A percentile compares a stretch with the other conserved stretches of the same genome.
Conservation (phyloP, 1,139 yeast genomes). For the Yamadazyma dendronema region DNA sequence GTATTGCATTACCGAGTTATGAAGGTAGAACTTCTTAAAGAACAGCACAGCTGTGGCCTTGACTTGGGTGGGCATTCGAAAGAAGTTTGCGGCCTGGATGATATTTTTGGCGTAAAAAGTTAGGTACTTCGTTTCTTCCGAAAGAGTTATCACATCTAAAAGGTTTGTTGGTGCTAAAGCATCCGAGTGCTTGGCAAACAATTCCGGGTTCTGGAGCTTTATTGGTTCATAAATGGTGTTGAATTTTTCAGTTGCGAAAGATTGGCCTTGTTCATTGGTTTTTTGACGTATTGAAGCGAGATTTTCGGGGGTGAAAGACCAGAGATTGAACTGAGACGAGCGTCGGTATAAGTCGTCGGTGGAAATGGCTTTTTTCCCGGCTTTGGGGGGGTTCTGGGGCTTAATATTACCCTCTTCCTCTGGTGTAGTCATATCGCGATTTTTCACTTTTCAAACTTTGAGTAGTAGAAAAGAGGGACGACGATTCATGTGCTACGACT, state of each 20-base stretch:
- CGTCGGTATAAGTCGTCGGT: slow-evolving; percentile 86
- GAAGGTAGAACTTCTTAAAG: slow-evolving; percentile 75
- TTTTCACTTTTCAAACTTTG: too few relatives aligned
- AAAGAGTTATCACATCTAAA: slow-evolving; percentile 51
- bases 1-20: slow-evolving; percentile 77
- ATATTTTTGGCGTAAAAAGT: slow-evolving; percentile 71
- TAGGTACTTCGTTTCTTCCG: slow-evolving; percentile 70
- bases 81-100: slow-evolving; percentile 48
- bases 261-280: slow-evolving; percentile 54
- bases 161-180: slow-evolving; percentile 25
- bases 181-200: slow-evolving; percentile 26
- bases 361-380: slow-evolving; percentile 28
- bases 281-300: slow-evolving; percentile 46
- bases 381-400: not conserved
- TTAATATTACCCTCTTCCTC: not conserved
- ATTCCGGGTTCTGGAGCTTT: slow-evolving; percentile 28
- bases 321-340: slow-evolving; percentile 76
- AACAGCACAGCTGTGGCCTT: slow-evolving; percentile 84
- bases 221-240: slow-evolving; percentile 23
- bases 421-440: not conserved
- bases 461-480: too few relatives aligned
- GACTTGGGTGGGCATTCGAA: slow-evolving; percentile 49
- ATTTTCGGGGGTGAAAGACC: slow-evolving; percentile 74
- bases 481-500: too few relatives aligned
- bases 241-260: slow-evolving; percentile 38